These are phyloP conservation scores for Amanita rimosa DNA, from an alignment of 768 basidiomycete species.

Conservation along the genomic window DNA sequence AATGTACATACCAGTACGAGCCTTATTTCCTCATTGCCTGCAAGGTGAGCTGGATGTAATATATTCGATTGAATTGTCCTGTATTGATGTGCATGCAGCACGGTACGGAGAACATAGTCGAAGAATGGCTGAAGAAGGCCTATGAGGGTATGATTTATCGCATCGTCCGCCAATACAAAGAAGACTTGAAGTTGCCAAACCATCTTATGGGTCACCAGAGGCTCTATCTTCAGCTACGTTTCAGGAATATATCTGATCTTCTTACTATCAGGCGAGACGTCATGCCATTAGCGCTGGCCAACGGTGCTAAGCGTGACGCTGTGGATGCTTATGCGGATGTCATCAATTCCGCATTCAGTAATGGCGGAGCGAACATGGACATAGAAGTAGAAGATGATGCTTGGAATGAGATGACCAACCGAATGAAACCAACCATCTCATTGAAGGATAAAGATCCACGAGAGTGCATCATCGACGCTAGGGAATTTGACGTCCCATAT, in stretches of 20 bases:
- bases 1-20: slow-evolving; percentile 84
- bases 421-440: slow-evolving; percentile 17
- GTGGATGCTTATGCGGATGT: slow-evolving; percentile 98
- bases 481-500: slow-evolving; percentile 96
- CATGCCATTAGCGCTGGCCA: slow-evolving; percentile 80
- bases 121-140: slow-evolving; percentile 92
- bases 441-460: slow-evolving; percentile 67
- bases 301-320: slow-evolving; percentile 86
- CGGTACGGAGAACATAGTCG: slow-evolving; percentile 81
- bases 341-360: slow-evolving; percentile 57
- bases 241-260: slow-evolving; percentile 90
- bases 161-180: slow-evolving; percentile 74
- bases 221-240: slow-evolving; percentile 79
- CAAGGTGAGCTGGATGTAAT: slow-evolving; percentile 45
- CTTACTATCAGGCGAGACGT: slow-evolving; percentile 81
- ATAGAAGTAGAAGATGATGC: slow-evolving; percentile 57
- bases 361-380: slow-evolving; percentile 41
- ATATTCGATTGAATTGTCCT: background rate
- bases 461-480: slow-evolving; percentile 86
- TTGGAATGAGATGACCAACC: slow-evolving; percentile 34
- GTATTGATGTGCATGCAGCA: slow-evolving; percentile 28
- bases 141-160: slow-evolving; percentile 82
- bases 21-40: slow-evolving; percentile 92
- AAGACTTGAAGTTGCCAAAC: slow-evolving; percentile 92
- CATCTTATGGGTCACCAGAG: slow-evolving; percentile 93